Evolutionary conservation across 129 eudicot species (phyloP), one percentile per base, ranked within the genome.

Genomic region (Chrysanthemum lavandulifolium): DNA sequence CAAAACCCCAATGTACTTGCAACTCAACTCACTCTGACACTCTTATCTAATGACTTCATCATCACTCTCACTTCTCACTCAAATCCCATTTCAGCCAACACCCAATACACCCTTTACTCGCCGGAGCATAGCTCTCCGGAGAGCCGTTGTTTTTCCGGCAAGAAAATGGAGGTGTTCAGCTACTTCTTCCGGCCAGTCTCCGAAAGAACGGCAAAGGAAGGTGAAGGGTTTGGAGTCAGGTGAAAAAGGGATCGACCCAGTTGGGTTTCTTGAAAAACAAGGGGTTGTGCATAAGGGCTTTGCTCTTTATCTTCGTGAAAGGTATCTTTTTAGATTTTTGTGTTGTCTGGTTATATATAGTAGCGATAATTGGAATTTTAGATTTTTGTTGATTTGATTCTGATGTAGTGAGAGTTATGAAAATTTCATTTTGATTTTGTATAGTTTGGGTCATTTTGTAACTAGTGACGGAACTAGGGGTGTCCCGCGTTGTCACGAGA

Each of bases 271-370:
- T 52, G 47, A 84, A 51, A 91, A 85, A 53, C 71, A 65, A 58
- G 91, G 86, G 50, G 84, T 94, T 79, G 53, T 93, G 14, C 73
- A 90, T 68, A 94, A 88, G 68, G 93, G 85, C 25, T 90, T 94
- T 73, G 86, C 91, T 15, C 93, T 87, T 61, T 94, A 86, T 67
- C 97, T 94, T 60, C 97, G 99, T 7, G 97, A 94, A 78, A 88
- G 99, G 99, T 94, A 18, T n/a, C n/a, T n/a, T n/a, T 1, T 36
- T 23, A 23, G 25, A 23, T 23, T 23, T 23, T 23, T 23, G 25
- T 23, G 25, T 23, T 23, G 0, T 23, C 25, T 23, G 25, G 25
- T 23, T 23, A 23, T 23, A 0, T 23, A 23, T 23, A 23, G 25
- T 23, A 23, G 25, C 0, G 25, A 23, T 23, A 23, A 23, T 23